Conservation (phyloP, 169 alveolate species). For the Besnoitia besnoiti region DNA sequence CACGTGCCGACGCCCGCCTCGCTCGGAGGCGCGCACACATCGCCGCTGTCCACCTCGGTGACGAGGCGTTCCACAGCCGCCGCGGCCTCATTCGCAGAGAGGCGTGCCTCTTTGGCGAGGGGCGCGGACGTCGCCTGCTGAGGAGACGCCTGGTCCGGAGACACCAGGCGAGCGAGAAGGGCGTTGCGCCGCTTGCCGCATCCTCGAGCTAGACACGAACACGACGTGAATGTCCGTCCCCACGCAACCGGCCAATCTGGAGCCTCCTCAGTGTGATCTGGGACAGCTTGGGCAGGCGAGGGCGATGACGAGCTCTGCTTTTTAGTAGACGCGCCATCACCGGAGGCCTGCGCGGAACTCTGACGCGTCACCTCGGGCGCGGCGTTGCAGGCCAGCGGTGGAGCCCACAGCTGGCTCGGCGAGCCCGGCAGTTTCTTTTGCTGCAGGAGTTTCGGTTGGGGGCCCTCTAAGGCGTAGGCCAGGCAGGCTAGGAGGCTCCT, state of each 20-base stretch:
- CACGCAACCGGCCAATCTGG: slow-evolving; percentile 29
- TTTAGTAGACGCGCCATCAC: too few species aligned
- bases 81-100: not conserved
- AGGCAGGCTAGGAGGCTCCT: not conserved
- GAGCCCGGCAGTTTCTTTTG: not conserved
- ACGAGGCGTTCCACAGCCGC: not conserved
- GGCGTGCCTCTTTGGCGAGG: not conserved
- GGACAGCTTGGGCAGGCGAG: too few species aligned
- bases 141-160: not conserved
- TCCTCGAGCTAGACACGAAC: slow-evolving; percentile 13
- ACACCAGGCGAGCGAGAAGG: not conserved
- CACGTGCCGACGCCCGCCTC: not conserved
- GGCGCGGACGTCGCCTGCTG: not conserved
- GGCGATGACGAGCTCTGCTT: too few species aligned
- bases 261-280: too few species aligned
- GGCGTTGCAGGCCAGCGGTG: not conserved
- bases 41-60: not conserved
- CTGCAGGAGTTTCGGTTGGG: not conserved
- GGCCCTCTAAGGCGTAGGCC: not conserved
- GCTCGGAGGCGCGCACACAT: not conserved
- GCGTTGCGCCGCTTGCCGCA: not conserved
- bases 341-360: not conserved
- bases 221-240: slow-evolving; percentile 7
- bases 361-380: not conserved
- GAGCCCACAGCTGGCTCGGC: not conserved